These are phyloP conservation scores for Alternaria angustiovoidea DNA, from an alignment of 2,329 filamentous ascomycete species.

Conservation along the genomic window DNA sequence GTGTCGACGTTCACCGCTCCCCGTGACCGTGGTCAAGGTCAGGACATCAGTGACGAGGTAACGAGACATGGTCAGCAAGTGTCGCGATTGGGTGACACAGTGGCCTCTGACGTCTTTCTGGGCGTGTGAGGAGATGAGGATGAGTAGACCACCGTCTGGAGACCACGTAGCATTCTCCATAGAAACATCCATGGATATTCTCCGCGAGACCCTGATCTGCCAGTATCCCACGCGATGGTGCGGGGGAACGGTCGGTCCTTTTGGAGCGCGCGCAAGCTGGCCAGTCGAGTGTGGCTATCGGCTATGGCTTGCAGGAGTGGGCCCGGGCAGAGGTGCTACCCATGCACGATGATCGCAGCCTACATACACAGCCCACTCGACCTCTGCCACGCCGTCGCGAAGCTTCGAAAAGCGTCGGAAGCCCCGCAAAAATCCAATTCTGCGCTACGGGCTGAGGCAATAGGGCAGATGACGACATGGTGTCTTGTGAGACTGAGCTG, in stretches of 20 bases:
- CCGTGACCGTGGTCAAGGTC: constrained; percentile 1
- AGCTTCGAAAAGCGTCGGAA: constrained; percentile 16
- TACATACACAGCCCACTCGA: constrained; percentile 24
- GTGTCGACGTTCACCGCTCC: constrained; percentile 11
- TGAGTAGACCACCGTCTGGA: constrained; percentile 1
- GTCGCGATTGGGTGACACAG: background rate
- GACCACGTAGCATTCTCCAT: constrained; percentile 14
- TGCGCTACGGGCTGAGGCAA: constrained; percentile 17
- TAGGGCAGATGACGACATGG: constrained; percentile 28
- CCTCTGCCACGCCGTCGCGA: constrained; percentile 23
- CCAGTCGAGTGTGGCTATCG: constrained; percentile 8
- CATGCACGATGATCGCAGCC: constrained; percentile 30
- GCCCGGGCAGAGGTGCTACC: constrained; percentile 1
- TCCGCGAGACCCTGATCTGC: constrained; percentile 19
- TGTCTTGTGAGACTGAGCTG: constrained; percentile 16
- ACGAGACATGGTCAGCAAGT: background rate
- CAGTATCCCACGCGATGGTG: constrained; percentile 3
- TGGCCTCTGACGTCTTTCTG: background rate
- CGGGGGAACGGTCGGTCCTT: constrained; percentile 12
- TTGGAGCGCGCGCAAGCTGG: background rate
- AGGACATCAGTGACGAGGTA: background rate
- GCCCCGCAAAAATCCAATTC: constrained; percentile 16
- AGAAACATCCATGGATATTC: constrained; percentile 1
- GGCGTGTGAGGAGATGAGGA: background rate
- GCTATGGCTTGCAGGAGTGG: constrained; percentile 16